These are phyloP conservation scores for Aspergillus transmontanensis DNA, from an alignment of 2,329 filamentous ascomycete genomes.

Conservation along the genomic window DNA sequence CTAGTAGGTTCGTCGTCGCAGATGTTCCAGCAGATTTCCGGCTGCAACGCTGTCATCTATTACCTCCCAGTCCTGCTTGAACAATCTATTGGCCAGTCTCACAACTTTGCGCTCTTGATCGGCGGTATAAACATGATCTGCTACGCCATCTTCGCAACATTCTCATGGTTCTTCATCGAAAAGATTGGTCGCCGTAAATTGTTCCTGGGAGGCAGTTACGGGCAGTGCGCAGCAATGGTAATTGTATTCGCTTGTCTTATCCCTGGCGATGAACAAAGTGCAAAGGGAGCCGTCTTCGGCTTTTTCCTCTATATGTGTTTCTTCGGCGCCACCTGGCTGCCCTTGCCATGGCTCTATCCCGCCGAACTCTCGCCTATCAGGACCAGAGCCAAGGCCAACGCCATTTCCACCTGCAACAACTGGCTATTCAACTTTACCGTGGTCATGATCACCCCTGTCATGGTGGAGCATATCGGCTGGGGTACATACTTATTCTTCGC, in stretches of 20 bases:
- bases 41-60: constrained; percentile 22
- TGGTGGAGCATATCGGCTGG: constrained; percentile 34
- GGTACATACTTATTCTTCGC: constrained; percentile 39
- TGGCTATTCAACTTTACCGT: constrained; percentile 55
- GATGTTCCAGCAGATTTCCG: constrained; percentile 18
- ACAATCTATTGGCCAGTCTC: constrained; percentile 15
- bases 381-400: constrained; percentile 51
- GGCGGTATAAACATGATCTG: constrained; percentile 21
- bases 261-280: constrained; percentile 11
- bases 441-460: constrained; percentile 47
- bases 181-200: constrained; percentile 19
- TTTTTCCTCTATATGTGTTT: constrained; percentile 24
- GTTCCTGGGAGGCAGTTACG: constrained; percentile 16
- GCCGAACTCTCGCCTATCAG: constrained; percentile 53
- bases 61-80: constrained; percentile 17
- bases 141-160: constrained; percentile 20
- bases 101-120: constrained; percentile 17
- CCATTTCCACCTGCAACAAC: constrained; percentile 51
- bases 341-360: constrained; percentile 56
- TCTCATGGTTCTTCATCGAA: constrained; percentile 22
- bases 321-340: constrained; percentile 49
- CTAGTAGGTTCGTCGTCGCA: constrained; percentile 17
- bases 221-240: constrained; percentile 18
- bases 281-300: constrained; percentile 21
- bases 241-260: constrained; percentile 19